A percentile compares a stretch with the other conserved stretches of the same genome.
Evolutionary conservation across 495 filamentous ascomycete genomes (phyloP).

Genomic region (Xylaria palmicola): DNA sequence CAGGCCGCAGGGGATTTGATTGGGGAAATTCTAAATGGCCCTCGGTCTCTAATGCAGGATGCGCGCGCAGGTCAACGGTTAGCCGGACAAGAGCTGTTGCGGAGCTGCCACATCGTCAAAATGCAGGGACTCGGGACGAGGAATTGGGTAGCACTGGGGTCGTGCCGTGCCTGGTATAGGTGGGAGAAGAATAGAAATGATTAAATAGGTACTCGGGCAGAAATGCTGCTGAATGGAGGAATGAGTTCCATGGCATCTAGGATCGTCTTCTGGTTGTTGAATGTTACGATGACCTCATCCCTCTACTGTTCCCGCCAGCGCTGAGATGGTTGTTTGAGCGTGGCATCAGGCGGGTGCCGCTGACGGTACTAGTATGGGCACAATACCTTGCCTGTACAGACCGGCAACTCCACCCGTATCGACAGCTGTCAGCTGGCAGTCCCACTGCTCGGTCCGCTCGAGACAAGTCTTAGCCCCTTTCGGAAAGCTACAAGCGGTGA

Average conservation of each 20-base stretch:
- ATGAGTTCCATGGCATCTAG: background rate
- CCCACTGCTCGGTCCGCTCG: background rate
- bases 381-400: no score
- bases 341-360: background rate
- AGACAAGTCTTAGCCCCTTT: background rate
- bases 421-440: background rate
- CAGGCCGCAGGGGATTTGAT: constrained; percentile 1
- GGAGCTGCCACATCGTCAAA: constrained; percentile 7
- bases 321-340: no score
- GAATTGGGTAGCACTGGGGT: background rate
- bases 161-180: background rate
- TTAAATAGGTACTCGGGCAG: background rate
- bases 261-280: background rate
- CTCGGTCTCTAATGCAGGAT: constrained; percentile 3
- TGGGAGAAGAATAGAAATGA: background rate
- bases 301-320: background rate
- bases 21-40: constrained; percentile 7
- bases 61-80: background rate
- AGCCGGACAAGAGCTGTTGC: background rate
- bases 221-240: background rate
- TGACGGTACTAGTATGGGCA: background rate
- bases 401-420: background rate
- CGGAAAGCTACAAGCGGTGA: background rate
- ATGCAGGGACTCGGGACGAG: constrained; percentile 15
- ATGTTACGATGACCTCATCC: constrained; percentile 27